Percentiles rank a stretch among this genome's conserved stretches.
Conservation (phyloP, 768 basidiomycete genomes). For the Phanerochaete carnosa region DNA sequence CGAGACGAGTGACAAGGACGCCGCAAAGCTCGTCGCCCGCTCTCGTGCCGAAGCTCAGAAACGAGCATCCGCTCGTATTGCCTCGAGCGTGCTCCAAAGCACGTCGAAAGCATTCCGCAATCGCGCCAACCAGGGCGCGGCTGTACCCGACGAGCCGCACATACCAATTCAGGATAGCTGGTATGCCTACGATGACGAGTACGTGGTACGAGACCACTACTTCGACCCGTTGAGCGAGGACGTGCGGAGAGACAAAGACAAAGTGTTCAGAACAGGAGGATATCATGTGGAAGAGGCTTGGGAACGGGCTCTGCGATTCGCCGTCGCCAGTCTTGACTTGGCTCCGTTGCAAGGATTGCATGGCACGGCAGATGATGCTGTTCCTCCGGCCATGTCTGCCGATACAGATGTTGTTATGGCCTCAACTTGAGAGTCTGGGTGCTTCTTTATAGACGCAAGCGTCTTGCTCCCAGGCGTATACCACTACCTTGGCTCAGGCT, state of each 20-base stretch:
- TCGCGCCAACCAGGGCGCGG: slow-evolving; percentile 56
- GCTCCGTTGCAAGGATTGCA: slow-evolving; percentile 33
- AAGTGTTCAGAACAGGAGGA: slow-evolving; percentile 80
- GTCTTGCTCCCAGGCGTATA: background rate
- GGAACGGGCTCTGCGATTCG: slow-evolving; percentile 73
- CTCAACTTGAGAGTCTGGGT: background rate
- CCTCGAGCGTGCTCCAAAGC: slow-evolving; percentile 21
- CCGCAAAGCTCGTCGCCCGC: slow-evolving; percentile 65
- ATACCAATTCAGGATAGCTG: slow-evolving; percentile 74
- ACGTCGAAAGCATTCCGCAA: slow-evolving; percentile 47
- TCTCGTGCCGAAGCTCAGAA: slow-evolving; percentile 63
- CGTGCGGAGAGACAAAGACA: slow-evolving; percentile 71
- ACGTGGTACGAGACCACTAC: slow-evolving; percentile 52
- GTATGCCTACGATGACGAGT: slow-evolving; percentile 73
- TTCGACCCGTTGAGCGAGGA: slow-evolving; percentile 74
- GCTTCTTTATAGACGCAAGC: background rate
- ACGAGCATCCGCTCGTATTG: slow-evolving; percentile 54
- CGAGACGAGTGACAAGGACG: slow-evolving; percentile 73
- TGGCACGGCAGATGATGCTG: background rate
- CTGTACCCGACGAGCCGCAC: slow-evolving; percentile 78
- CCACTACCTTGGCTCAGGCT: background rate
- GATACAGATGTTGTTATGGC: slow-evolving; percentile 47
- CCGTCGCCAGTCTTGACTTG: slow-evolving; percentile 72
- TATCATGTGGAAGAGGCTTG: slow-evolving; percentile 82
- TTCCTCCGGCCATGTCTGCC: slow-evolving; percentile 4